Conservation (phyloP, 371 early-diverging fungal species). For the Mortierella sp. region DNA sequence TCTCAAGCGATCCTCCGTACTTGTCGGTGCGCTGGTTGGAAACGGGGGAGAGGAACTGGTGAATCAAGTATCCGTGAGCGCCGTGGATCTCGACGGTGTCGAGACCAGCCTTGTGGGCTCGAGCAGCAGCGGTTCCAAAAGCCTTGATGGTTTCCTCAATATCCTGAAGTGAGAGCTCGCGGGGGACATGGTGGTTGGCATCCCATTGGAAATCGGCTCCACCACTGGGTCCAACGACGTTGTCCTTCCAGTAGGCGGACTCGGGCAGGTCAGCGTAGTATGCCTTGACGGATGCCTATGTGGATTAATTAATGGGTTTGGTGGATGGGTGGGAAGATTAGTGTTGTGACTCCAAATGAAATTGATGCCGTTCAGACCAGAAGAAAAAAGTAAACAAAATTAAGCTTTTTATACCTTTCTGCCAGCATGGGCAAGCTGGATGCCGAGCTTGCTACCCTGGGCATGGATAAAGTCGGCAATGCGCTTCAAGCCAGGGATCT, state of each 20-base stretch:
- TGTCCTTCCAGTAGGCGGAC: conserved; percentile 79
- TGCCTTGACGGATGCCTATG: conserved; percentile 37
- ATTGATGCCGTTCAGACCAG: not conserved
- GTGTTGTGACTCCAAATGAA: not conserved
- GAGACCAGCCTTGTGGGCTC: conserved; percentile 83
- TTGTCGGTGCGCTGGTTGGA: conserved; percentile 87
- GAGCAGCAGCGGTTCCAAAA: conserved; percentile 78
- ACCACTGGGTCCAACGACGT: conserved; percentile 80
- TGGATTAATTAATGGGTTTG: not conserved
- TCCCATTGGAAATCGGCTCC: conserved; percentile 60
- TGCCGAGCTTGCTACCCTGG: conserved; percentile 72
- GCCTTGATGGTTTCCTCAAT: conserved; percentile 71
- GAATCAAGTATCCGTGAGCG: conserved; percentile 80
- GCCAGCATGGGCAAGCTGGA: conserved; percentile 90
- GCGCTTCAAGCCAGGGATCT: conserved; percentile 70
- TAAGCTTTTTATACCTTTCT: conserved; percentile 66
- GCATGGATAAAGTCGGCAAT: conserved; percentile 77
- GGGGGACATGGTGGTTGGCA: conserved; percentile 63
- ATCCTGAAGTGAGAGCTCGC: conserved; percentile 71
- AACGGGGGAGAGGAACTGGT: conserved; percentile 83
- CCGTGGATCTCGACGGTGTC: conserved; percentile 90
- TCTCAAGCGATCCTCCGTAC: conserved; percentile 86
- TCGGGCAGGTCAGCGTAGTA: conserved; percentile 38
- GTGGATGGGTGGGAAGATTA: not conserved
- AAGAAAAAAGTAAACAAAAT: not conserved